Conservation (phyloP, 1,139 yeast species). For the Sugiyamaella castrensis region DNA sequence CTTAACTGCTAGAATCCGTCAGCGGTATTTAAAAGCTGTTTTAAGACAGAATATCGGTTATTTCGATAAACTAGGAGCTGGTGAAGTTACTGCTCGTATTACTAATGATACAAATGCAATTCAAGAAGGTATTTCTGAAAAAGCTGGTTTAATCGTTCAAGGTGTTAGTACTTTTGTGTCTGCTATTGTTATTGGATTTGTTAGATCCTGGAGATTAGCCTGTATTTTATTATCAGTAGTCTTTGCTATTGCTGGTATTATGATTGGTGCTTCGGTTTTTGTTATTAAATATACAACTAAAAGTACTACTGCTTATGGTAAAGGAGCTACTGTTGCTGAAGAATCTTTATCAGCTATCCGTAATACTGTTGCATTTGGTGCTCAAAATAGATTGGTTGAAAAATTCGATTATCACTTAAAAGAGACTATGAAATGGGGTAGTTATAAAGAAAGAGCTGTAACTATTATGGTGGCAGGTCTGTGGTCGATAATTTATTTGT, state of each 20-base stretch:
- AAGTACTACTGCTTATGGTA: constrained; percentile 35
- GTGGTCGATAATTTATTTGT: constrained; percentile 39
- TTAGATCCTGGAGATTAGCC: constrained; percentile 42
- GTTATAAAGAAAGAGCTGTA: constrained; percentile 35
- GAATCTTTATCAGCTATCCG: constrained; percentile 43
- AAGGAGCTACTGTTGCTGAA: constrained; percentile 44
- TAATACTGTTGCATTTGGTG: constrained; percentile 45
- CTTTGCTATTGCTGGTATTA: constrained; percentile 32
- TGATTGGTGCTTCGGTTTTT: constrained; percentile 33
- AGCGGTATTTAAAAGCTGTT: constrained; percentile 39
- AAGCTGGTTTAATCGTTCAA: constrained; percentile 41
- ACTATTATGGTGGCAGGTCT: constrained; percentile 39
- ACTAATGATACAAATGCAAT: constrained; percentile 44
- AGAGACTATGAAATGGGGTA: constrained; percentile 31
- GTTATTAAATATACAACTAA: constrained; percentile 37
- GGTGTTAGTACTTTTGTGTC: constrained; percentile 42
- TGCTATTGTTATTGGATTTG: constrained; percentile 42
- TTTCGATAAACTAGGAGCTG: constrained; percentile 46
- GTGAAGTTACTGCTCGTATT: constrained; percentile 45
- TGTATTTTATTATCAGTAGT: constrained; percentile 39
- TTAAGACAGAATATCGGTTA: constrained; percentile 46
- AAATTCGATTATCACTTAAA: constrained; percentile 37
- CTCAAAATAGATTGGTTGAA: constrained; percentile 39
- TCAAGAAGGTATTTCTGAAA: constrained; percentile 47
- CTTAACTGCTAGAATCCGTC: constrained; percentile 42